These are phyloP conservation scores for Pelargonium citronellum DNA, from an alignment of 441 rosid genomes.

Conservation along the genomic window DNA sequence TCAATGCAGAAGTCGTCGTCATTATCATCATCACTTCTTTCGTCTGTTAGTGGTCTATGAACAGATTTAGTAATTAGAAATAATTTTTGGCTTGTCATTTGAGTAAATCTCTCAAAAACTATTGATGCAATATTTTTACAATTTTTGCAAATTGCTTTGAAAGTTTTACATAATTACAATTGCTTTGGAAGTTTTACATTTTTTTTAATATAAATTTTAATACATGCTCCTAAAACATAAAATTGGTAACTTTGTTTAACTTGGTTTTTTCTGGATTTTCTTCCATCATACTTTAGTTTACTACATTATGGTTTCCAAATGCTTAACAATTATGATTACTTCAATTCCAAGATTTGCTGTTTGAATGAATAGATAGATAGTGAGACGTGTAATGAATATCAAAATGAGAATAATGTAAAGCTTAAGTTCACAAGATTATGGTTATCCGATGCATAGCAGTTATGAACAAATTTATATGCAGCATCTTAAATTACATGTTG, in stretches of 20 bases:
- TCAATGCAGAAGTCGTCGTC: not conserved
- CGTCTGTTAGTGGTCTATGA: slow-evolving; percentile 6
- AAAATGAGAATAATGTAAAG: not conserved
- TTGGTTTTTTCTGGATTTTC: slow-evolving; percentile 1
- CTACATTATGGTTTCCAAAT: not conserved
- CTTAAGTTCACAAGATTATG: not conserved
- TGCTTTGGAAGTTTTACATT: not conserved
- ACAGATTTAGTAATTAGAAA: not conserved
- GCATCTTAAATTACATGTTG: not conserved
- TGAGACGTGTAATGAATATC: not conserved
- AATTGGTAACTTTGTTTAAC: not conserved
- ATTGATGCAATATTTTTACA: not conserved
- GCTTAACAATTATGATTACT: not conserved
- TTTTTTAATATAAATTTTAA: too few relatives aligned
- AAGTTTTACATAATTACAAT: not conserved
- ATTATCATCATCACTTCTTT: not conserved
- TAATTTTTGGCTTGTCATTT: not conserved
- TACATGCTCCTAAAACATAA: too few relatives aligned
- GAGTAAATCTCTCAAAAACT: not conserved
- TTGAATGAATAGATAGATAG: not conserved
- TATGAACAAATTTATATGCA: not conserved
- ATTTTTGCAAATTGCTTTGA: not conserved
- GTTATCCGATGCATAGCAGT: slow-evolving; percentile 2
- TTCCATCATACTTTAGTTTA: not conserved
- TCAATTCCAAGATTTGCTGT: not conserved